Conservation (phyloP, 169 alveolate genomes). For the Perkinsus marinus region DNA sequence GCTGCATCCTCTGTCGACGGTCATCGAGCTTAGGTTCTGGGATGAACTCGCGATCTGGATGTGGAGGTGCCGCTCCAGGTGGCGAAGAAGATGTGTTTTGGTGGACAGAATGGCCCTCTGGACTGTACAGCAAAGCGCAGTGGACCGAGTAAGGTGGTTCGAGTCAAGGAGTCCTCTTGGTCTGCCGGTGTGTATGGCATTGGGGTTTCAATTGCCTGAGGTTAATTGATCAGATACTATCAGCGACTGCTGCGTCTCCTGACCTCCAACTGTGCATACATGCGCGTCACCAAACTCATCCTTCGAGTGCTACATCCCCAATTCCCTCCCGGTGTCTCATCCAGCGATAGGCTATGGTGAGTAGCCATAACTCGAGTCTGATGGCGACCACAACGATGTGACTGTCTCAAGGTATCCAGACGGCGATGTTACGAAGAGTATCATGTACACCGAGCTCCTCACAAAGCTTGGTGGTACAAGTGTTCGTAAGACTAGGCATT, state of each 20-base stretch:
- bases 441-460: background rate
- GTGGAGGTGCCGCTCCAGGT: background rate
- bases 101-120: background rate
- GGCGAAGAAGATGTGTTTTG: background rate
- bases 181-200: background rate
- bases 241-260: background rate
- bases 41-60: background rate
- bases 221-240: background rate
- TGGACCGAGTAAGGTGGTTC: background rate
- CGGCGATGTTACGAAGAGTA: background rate
- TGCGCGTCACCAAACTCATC: background rate
- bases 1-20: background rate
- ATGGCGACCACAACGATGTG: background rate
- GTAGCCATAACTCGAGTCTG: background rate
- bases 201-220: too few relatives aligned
- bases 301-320: background rate
- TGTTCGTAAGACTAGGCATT: background rate
- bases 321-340: background rate
- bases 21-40: background rate
- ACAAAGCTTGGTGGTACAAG: background rate
- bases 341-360: background rate
- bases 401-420: background rate
- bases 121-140: background rate
- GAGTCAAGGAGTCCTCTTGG: background rate
- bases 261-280: background rate